phyloP scores from a whole-genome alignment of 2,329 filamentous ascomycete species.

The Coleophoma eucalyptorum region DNA sequence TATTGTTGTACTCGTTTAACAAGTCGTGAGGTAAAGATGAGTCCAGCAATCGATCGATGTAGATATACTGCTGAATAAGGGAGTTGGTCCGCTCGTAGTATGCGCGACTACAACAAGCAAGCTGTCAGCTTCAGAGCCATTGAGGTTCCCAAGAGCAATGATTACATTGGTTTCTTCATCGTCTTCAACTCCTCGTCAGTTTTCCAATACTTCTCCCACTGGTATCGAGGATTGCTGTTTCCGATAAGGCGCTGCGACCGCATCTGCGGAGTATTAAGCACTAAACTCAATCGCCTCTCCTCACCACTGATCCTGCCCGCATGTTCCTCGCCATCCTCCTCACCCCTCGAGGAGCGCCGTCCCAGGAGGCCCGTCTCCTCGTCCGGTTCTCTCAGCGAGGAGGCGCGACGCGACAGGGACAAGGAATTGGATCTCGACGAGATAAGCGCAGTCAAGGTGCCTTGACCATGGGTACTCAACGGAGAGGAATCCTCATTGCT shows the following conservation, averaged over 20 bases:
- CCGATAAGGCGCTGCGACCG: conserved; percentile 85
- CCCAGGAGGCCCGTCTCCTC: conserved; percentile 15
- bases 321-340: conserved; percentile 14
- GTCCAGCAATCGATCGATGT: conserved; percentile 87
- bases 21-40: conserved; percentile 89
- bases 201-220: conserved; percentile 86
- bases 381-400: conserved; percentile 17
- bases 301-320: conserved; percentile 28
- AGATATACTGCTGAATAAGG: conserved; percentile 86
- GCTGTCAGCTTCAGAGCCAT: too few species aligned
- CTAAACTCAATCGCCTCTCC: conserved; percentile 54
- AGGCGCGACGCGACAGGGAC: conserved; percentile 11
- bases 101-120: conserved; percentile 47
- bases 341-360: conserved; percentile 12
- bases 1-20: conserved; percentile 79
- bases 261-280: conserved; percentile 68
- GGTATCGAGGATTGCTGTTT: conserved; percentile 79
- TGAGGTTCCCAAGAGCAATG: conserved; percentile 1
- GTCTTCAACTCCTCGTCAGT: conserved; percentile 67
- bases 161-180: conserved; percentile 68
- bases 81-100: conserved; percentile 91
- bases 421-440: conserved; percentile 24
- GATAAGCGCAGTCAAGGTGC: conserved; percentile 23
- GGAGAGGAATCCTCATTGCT: conserved; percentile 21
- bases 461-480: conserved; percentile 26